These are phyloP conservation scores for Penicillium soppii DNA, from an alignment of 495 filamentous ascomycete species.

Conservation along the genomic window DNA sequence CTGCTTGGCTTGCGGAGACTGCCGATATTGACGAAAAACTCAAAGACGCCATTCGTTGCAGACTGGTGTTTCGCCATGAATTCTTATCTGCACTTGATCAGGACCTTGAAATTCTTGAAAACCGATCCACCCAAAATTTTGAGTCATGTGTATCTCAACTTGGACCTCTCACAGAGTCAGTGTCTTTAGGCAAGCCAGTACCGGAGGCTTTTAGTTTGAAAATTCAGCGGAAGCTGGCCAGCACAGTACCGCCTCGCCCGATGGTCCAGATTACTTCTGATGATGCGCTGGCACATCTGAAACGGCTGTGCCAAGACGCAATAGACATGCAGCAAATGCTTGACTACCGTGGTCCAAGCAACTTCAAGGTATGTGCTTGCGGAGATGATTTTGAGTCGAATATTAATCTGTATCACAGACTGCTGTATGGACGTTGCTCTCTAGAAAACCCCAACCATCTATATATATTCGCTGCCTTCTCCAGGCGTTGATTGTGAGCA, in stretches of 20 bases:
- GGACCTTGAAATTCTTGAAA: conserved; percentile 42
- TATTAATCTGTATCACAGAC: conserved; percentile 40
- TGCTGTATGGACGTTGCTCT: conserved; percentile 65
- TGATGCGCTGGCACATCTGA: conserved; percentile 68
- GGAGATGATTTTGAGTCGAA: conserved; percentile 7
- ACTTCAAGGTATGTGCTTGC: conserved; percentile 46
- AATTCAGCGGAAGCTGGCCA: conserved; percentile 84
- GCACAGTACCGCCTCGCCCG: conserved; percentile 87
- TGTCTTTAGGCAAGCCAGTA: conserved; percentile 62
- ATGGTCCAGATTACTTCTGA: conserved; percentile 75
- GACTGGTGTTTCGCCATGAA: conserved; percentile 62
- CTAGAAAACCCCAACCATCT: conserved; percentile 76
- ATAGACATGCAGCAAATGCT: conserved; percentile 65
- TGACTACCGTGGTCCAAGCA: conserved; percentile 65
- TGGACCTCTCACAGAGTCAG: conserved; percentile 52
- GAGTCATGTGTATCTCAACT: conserved; percentile 44
- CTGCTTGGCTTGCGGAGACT: conserved; percentile 50
- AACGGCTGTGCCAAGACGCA: conserved; percentile 71
- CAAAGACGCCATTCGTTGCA: conserved; percentile 56
- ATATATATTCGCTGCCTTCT: conserved; percentile 82
- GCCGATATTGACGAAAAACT: conserved; percentile 51
- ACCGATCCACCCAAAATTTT: conserved; percentile 40
- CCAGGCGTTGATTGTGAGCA: conserved; percentile 72
- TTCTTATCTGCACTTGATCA: conserved; percentile 56
- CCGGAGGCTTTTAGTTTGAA: conserved; percentile 83